Conservation (phyloP, 2,329 filamentous ascomycete genomes). For the Aspergillus novofumigatus region DNA sequence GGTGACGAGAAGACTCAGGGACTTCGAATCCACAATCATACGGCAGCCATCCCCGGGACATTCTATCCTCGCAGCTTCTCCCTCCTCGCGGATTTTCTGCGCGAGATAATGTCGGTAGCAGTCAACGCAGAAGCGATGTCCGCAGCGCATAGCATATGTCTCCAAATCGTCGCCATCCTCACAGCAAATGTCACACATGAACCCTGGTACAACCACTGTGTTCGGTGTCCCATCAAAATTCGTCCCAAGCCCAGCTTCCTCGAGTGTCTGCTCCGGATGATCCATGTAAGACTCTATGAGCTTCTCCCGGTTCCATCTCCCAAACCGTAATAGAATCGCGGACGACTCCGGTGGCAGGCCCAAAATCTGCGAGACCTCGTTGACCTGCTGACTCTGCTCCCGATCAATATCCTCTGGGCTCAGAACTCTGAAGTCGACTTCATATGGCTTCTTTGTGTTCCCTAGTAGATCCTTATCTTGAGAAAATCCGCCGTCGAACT, state of each 20-base stretch:
- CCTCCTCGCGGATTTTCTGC: slow-evolving; percentile 93
- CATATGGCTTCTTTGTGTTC: slow-evolving; percentile 69
- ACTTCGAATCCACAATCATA: slow-evolving; percentile 85
- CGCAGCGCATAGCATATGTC: slow-evolving; percentile 92
- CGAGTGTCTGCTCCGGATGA: slow-evolving; percentile 69
- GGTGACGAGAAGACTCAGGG: slow-evolving; percentile 70
- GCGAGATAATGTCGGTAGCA: slow-evolving; percentile 89
- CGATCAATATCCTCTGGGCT: slow-evolving; percentile 74
- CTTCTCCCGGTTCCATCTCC: slow-evolving; percentile 94
- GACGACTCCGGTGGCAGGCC: slow-evolving; percentile 84
- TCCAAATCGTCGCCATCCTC: slow-evolving; percentile 74
- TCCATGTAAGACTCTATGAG: slow-evolving; percentile 98
- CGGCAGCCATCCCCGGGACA: slow-evolving; percentile 86
- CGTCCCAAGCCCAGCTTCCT: slow-evolving; percentile 75
- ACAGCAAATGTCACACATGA: slow-evolving; percentile 93
- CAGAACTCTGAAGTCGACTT: slow-evolving; percentile 80
- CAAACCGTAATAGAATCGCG: slow-evolving; percentile 83
- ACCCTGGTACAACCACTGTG: slow-evolving; percentile 68
- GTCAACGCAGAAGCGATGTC: slow-evolving; percentile 85
- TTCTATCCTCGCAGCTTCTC: slow-evolving; percentile 89
- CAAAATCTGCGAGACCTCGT: slow-evolving; percentile 87
- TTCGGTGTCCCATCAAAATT: slow-evolving; percentile 59
- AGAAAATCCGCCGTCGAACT: slow-evolving; percentile 58
- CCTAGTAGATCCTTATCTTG: slow-evolving; percentile 68
- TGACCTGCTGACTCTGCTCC: slow-evolving; percentile 80